These are phyloP conservation scores for Amanita fuliginea DNA, from an alignment of 768 basidiomycete genomes.

Conservation along the genomic window DNA sequence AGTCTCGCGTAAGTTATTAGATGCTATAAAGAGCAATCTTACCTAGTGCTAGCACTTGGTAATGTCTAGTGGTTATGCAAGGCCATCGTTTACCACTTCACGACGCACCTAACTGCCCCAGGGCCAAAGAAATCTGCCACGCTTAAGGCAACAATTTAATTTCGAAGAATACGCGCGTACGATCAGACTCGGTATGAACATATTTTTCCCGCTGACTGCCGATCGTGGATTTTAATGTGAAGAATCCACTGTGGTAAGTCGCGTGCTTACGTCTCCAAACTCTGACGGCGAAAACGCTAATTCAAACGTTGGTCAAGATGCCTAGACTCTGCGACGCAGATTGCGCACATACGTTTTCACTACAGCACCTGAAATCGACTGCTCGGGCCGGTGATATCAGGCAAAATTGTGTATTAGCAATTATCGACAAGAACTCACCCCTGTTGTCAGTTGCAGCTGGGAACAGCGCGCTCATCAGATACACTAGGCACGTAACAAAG, in stretches of 20 bases:
- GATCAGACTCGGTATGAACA: slow-evolving; percentile 38
- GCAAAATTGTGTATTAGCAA: no score
- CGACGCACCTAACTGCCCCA: slow-evolving; percentile 38
- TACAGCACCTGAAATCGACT: slow-evolving; percentile 46
- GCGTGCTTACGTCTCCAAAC: slow-evolving; percentile 50
- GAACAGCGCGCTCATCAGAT: background rate
- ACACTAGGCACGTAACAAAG: background rate
- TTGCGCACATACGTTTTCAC: slow-evolving; percentile 31
- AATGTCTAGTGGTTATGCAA: background rate
- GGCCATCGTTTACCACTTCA: background rate
- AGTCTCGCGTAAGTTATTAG: background rate
- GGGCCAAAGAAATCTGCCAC: slow-evolving; percentile 32
- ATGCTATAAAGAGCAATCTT: slow-evolving; percentile 5
- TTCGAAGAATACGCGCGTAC: slow-evolving; percentile 23
- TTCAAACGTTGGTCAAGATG: background rate
- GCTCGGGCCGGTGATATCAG: background rate
- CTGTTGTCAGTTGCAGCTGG: slow-evolving; percentile 36
- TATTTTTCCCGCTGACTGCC: slow-evolving; percentile 48
- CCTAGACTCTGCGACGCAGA: background rate
- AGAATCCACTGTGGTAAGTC: no score
- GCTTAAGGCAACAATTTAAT: slow-evolving; percentile 1
- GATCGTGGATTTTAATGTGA: background rate
- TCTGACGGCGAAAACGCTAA: slow-evolving; percentile 44
- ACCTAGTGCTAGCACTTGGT: slow-evolving; percentile 30
- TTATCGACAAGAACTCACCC: slow-evolving; percentile 19